A percentile compares a stretch with the other conserved stretches of the same genome.
phyloP scores from a whole-genome alignment of 768 basidiomycete genomes.

The Dacryopinax primogenitus region DNA sequence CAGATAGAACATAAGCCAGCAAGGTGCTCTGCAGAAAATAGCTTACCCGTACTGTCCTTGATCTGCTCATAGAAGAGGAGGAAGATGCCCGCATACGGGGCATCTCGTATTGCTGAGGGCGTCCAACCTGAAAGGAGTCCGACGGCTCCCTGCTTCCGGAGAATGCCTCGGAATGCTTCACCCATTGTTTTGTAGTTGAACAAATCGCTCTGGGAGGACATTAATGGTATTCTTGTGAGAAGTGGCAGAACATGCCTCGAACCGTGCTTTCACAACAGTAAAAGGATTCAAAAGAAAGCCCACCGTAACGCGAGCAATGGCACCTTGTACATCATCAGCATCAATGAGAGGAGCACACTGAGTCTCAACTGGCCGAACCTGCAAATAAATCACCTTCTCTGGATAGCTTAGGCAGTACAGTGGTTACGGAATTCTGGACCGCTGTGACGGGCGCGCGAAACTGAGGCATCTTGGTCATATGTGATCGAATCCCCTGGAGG shows the following conservation, averaged over 20 bases:
- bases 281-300: constrained; percentile 83
- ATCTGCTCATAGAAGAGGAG: constrained; percentile 77
- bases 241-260: too few species aligned
- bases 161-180: constrained; percentile 48
- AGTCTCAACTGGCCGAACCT: constrained; percentile 22
- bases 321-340: constrained; percentile 29
- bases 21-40: background rate
- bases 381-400: constrained; percentile 72
- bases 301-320: constrained; percentile 62
- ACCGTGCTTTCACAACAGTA: constrained; percentile 81
- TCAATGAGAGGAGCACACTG: background rate
- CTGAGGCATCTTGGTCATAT: constrained; percentile 59
- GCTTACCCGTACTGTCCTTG: constrained; percentile 58
- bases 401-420: constrained; percentile 36
- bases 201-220: constrained; percentile 45
- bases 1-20: background rate
- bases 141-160: constrained; percentile 48
- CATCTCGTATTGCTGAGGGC: constrained; percentile 83
- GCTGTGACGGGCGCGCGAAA: constrained; percentile 37
- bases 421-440: constrained; percentile 10
- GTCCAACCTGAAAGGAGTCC: constrained; percentile 76
- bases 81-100: constrained; percentile 86
- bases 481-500: constrained; percentile 64
- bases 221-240: background rate
- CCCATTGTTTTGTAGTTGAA: constrained; percentile 54